These are phyloP conservation scores for Chrysopogon serrulatus DNA, from an alignment of 176 grass and related monocot genomes.

Conservation along the genomic window DNA sequence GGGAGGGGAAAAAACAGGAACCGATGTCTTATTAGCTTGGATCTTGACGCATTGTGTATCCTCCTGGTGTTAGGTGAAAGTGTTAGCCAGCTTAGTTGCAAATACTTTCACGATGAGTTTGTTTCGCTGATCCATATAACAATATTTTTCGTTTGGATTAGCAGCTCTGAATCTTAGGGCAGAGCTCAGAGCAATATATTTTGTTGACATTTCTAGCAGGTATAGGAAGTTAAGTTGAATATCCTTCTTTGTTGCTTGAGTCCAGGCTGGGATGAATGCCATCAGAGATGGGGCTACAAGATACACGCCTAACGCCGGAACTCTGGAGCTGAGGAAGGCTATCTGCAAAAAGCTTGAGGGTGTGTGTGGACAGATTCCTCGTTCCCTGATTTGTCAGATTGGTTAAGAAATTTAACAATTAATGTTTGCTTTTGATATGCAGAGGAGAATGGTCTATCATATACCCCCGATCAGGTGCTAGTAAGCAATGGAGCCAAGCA, in stretches of 20 bases:
- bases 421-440: conserved; percentile 1
- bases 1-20: background rate
- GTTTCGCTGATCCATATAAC: background rate
- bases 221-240: background rate
- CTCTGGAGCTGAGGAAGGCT: conserved; percentile 80
- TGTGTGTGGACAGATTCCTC: background rate
- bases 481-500: conserved; percentile 96
- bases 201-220: background rate
- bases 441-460: conserved; percentile 86
- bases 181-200: background rate
- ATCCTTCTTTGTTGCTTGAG: background rate
- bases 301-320: conserved; percentile 83
- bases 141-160: background rate
- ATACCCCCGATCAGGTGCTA: conserved; percentile 67
- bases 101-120: background rate
- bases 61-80: background rate
- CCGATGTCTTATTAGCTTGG: background rate
- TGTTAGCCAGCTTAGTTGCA: background rate
- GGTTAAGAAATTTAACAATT: background rate
- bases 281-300: conserved; percentile 75
- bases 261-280: conserved; percentile 79
- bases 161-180: background rate
- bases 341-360: conserved; percentile 88
- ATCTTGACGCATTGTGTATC: background rate
- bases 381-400: background rate